These are phyloP conservation scores for Boletus subcaerulescens DNA, from an alignment of 768 basidiomycete species.

Conservation along the genomic window DNA sequence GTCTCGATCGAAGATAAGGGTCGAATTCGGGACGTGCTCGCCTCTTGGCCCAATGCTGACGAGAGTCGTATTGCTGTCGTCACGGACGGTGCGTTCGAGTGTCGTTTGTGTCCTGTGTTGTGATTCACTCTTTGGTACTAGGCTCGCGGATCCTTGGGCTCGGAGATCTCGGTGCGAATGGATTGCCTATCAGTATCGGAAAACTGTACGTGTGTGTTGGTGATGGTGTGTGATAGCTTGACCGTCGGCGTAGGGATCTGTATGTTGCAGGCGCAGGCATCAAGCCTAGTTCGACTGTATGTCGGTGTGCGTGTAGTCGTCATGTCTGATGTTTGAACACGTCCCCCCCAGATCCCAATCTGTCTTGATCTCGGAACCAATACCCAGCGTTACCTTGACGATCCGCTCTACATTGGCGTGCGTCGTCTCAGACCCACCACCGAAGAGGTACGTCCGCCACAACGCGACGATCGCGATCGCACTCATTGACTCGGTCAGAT, in stretches of 20 bases:
- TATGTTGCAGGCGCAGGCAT: conserved; percentile 74
- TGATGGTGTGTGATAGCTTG: neutral
- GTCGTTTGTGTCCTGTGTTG: neutral
- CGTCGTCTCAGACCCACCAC: conserved; percentile 49
- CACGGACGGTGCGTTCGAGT: conserved; percentile 57
- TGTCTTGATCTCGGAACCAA: conserved; percentile 78
- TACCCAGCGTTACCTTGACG: conserved; percentile 59
- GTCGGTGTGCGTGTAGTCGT: neutral
- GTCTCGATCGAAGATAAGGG: conserved; percentile 69
- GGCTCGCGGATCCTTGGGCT: conserved; percentile 75
- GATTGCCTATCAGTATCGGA: conserved; percentile 60
- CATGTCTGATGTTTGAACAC: neutral
- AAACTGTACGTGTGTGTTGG: conserved; percentile 50
- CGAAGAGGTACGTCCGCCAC: conserved; percentile 36
- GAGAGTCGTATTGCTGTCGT: conserved; percentile 68
- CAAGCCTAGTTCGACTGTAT: conserved; percentile 44
- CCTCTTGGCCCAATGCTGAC: conserved; percentile 45
- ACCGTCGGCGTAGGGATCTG: conserved; percentile 42
- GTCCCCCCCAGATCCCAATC: conserved; percentile 47
- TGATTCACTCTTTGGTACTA: neutral
- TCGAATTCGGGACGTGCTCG: conserved; percentile 53
- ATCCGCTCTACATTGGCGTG: conserved; percentile 75
- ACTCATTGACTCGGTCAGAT: conserved; percentile 38
- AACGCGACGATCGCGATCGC: neutral
- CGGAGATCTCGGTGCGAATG: conserved; percentile 42